phyloP scores from a whole-genome alignment of 1,284 basidiomycete species.

The Thecaphora thlaspeos region DNA sequence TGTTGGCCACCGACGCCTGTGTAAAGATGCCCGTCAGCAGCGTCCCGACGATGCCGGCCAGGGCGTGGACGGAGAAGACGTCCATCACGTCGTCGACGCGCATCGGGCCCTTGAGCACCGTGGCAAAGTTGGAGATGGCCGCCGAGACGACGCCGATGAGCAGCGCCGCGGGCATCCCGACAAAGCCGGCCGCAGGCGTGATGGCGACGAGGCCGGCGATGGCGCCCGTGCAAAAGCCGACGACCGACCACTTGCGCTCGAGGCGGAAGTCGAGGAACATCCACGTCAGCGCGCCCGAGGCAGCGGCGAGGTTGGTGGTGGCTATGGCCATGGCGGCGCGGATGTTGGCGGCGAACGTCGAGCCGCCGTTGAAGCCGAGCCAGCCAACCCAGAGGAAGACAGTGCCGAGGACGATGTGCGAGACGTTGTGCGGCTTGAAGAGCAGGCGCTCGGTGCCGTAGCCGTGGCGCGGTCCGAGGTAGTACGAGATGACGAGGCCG shows the following conservation, averaged over 20 bases:
- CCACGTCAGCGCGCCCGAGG: conserved; percentile 81
- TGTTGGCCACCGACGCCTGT: conserved; percentile 73
- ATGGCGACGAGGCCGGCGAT: conserved; percentile 60
- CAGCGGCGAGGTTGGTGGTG: conserved; percentile 74
- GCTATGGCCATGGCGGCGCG: conserved; percentile 82
- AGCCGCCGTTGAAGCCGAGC: conserved; percentile 88
- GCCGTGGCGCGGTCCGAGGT: conserved; percentile 81
- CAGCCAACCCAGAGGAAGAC: conserved; percentile 91
- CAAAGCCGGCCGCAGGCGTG: conserved; percentile 60
- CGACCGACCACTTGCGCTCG: conserved; percentile 73
- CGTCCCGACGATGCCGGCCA: conserved; percentile 51
- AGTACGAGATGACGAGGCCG: conserved; percentile 85
- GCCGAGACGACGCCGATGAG: conserved; percentile 76
- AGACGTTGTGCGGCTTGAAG: conserved; percentile 90
- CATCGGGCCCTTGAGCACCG: conserved; percentile 67
- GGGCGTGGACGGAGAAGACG: conserved; percentile 52
- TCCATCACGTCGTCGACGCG: conserved; percentile 74
- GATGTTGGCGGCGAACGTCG: conserved; percentile 84
- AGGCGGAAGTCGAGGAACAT: conserved; percentile 80
- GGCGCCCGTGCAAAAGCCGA: conserved; percentile 54
- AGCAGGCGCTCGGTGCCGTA: conserved; percentile 83
- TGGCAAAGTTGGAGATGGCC: conserved; percentile 78
- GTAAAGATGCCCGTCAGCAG: conserved; percentile 67
- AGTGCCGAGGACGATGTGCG: conserved; percentile 82
- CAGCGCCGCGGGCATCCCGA: conserved; percentile 68